Base-by-base conservation (phyloP, 305 asterid species). In the Andrographis paniculata region DNA sequence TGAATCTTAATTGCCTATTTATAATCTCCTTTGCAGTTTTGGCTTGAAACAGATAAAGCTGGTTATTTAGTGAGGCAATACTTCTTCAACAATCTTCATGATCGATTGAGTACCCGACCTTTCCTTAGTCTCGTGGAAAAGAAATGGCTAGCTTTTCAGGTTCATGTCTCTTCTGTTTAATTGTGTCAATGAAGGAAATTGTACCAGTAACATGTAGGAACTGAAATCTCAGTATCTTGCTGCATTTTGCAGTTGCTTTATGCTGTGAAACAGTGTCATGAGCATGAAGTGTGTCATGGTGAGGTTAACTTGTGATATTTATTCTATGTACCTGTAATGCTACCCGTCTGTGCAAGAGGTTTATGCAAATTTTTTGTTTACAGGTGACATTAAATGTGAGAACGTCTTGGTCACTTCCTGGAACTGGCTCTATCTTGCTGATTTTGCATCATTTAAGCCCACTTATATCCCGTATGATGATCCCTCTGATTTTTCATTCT, bases 11-110 rank as follows among this genome's bases (percentile, higher is more conserved):
- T 17, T 20, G 39, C 52, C 48, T 18, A 16, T 38, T 61, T 49
- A 17, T 51, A 39, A 52, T 70, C 54, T 47, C 43, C 66, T 61
- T 68, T 80, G 85, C 96, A 91, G 99, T 87, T 84, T 74, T 91
- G 99, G 99, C 87, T 80, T 49, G 96, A 91, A 76, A 91, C 99
- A 17, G 99, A 91, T 75, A 91, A 91, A 75, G 99, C 99, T 73
- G 99, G 96, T 73, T 87, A 91, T 80, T 67, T 91, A 69, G 61
- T 91, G 78, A 78, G 99, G 68, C 99, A 91, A 56, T 87, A 83
- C 72, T 91, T 91, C 77, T 91, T 91, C 55, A 83, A 91, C 72
- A 87, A 91, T 74, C 96, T 91, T 65, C 95, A 91, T 60, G 99
- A 91, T 68, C 92, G 99, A 43, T 62, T 91, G 74, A 91, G 99